phyloP scores from a whole-genome alignment of 176 grass and related monocot genomes.

The Zoysia japonica region DNA sequence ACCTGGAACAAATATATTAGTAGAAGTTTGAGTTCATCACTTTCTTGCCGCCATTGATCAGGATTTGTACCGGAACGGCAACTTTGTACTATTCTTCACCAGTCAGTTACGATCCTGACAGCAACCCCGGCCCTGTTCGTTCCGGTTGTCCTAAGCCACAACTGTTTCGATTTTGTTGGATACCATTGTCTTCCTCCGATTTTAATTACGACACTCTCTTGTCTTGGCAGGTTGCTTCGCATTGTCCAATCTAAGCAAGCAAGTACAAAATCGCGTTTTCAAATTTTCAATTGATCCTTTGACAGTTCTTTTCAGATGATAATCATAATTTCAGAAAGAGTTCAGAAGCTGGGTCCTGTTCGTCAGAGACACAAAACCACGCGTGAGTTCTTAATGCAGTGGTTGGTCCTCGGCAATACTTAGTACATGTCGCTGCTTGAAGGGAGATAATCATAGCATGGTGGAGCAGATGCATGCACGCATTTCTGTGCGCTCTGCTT shows the following conservation, averaged over 20 bases:
- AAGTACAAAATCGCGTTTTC: conserved; percentile 32
- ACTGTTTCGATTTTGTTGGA: conserved; percentile 33
- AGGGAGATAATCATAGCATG: conserved; percentile 34
- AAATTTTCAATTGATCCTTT: not conserved
- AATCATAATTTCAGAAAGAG: conserved; percentile 26
- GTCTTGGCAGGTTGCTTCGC: conserved; percentile 37
- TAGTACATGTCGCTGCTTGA: conserved; percentile 29
- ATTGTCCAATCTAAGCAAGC: conserved; percentile 29
- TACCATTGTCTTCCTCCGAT: conserved; percentile 30
- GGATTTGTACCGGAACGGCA: conserved; percentile 45
- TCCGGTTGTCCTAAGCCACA: conserved; percentile 35
- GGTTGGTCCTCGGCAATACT: conserved; percentile 40
- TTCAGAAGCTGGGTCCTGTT: conserved; percentile 10
- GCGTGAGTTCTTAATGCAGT: conserved; percentile 17
- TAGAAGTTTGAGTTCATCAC: conserved; percentile 13
- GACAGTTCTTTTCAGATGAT: not conserved
- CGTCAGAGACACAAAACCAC: conserved; percentile 11
- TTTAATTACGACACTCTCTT: conserved; percentile 30
- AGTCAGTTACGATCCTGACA: conserved; percentile 40
- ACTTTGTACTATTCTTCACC: conserved; percentile 35
- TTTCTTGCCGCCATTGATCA: conserved; percentile 28
- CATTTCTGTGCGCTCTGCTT: conserved; percentile 24
- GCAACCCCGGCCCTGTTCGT: conserved; percentile 38
- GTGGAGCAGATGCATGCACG: conserved; percentile 51
- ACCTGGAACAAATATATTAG: conserved; percentile 20